Evolutionary conservation across 352 stramenopile species (phyloP).

Genomic region (Pythium grandisporangium): DNA sequence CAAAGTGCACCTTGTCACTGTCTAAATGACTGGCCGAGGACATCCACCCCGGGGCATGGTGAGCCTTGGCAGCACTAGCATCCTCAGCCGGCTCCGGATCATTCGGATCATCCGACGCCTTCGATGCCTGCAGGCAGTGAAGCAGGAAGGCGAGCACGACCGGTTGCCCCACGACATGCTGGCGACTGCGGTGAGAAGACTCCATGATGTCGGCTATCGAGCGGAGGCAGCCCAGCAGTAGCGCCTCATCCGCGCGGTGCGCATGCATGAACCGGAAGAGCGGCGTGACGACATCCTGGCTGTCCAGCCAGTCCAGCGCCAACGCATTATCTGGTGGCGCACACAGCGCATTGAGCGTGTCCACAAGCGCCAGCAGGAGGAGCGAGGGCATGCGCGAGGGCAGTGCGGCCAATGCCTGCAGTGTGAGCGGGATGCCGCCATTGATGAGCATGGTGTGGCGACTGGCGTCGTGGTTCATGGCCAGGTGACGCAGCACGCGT

Average conservation of each 20-base stretch:
- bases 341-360: constrained; percentile 16
- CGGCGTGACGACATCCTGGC: constrained; percentile 30
- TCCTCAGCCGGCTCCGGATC: too few relatives aligned
- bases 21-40: too few relatives aligned
- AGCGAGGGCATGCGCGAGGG: constrained; percentile 12
- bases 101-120: too few relatives aligned
- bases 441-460: constrained; percentile 5
- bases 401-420: constrained; percentile 21
- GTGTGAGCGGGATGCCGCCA: constrained; percentile 28
- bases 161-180: constrained; percentile 20
- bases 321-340: constrained; percentile 5
- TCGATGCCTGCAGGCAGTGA: constrained; percentile 34
- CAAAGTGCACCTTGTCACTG: constrained; percentile 24
- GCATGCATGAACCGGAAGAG: constrained; percentile 47
- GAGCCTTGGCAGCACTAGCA: constrained; percentile 6
- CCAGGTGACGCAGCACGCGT: constrained; percentile 10
- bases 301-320: constrained; percentile 20
- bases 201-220: constrained; percentile 47
- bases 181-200: constrained; percentile 27
- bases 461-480: constrained; percentile 12
- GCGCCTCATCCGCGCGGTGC: constrained; percentile 15
- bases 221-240: constrained; percentile 31
- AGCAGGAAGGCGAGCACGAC: constrained; percentile 30
- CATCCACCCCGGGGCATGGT: too few relatives aligned
- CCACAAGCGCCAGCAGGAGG: constrained; percentile 13